Conservation (phyloP, 176 grass and related monocot species). For the Rhipidocladum racemiflorum region DNA sequence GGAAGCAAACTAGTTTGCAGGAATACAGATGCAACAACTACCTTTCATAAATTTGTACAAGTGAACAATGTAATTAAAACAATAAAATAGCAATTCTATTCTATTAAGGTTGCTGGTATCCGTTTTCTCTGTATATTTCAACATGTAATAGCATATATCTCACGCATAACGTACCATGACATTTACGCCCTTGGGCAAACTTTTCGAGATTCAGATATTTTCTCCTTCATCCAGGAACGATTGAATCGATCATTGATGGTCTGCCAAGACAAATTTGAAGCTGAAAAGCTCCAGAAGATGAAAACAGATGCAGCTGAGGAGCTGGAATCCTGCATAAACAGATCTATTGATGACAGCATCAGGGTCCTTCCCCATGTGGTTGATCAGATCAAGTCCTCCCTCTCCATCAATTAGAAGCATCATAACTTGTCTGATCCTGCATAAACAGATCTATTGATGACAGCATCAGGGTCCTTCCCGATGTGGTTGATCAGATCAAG, state of each 20-base stretch:
- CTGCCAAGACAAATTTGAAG: constrained; percentile 88
- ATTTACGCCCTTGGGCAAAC: not conserved
- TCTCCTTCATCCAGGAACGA: constrained; percentile 50
- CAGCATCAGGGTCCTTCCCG: constrained; percentile 63
- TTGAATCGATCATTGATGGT: constrained; percentile 81
- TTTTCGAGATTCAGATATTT: not conserved
- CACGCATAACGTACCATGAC: not conserved
- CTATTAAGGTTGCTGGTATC: not conserved
- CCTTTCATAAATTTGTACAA: not conserved
- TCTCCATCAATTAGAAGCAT: constrained; percentile 56
- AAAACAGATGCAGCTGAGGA: constrained; percentile 59
- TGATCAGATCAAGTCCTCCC: constrained; percentile 59
- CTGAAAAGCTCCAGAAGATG: constrained; percentile 74
- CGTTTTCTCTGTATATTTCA: not conserved
- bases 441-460: constrained; percentile 76
- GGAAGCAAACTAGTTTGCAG: not conserved
- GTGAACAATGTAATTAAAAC: not conserved
- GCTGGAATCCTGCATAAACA: constrained; percentile 77
- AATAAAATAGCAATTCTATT: not conserved
- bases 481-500: constrained; percentile 67
- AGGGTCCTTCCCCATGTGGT: constrained; percentile 66
- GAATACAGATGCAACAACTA: not conserved
- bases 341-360: constrained; percentile 73
- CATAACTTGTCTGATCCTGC: constrained; percentile 50
- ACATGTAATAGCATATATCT: not conserved